Conservation (phyloP, 148 eudicot genomes). For the Rhododendron molle region DNA sequence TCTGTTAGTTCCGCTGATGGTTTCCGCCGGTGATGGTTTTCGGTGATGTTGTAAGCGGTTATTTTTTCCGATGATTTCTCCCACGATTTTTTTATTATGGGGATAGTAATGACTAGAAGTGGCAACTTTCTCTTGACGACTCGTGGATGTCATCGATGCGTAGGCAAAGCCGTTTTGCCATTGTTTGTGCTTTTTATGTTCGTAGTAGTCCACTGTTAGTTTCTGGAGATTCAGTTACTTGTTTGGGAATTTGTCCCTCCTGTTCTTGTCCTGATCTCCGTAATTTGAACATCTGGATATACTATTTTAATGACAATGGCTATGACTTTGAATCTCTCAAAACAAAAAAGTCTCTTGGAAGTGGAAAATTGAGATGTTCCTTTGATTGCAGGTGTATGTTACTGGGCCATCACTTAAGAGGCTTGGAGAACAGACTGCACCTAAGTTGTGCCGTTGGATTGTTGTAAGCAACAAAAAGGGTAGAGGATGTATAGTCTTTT, state of each 20-base stretch:
- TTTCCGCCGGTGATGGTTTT: background rate
- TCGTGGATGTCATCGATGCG: background rate
- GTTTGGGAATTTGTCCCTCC: background rate
- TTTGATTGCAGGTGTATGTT: slow-evolving; percentile 77
- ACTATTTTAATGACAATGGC: background rate
- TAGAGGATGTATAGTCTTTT: slow-evolving; percentile 32
- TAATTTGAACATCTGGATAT: background rate
- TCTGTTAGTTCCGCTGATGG: too few relatives aligned
- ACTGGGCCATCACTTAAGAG: slow-evolving; percentile 84
- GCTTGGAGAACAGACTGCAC: slow-evolving; percentile 86
- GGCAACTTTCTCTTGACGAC: background rate
- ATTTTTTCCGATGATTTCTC: background rate
- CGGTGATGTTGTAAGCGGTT: background rate
- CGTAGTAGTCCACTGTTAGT: background rate
- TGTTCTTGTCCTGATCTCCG: background rate
- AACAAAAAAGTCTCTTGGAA: background rate
- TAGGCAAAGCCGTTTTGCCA: background rate
- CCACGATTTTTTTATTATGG: background rate
- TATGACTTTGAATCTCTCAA: background rate
- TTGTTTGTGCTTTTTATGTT: background rate
- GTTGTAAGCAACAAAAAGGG: slow-evolving; percentile 36
- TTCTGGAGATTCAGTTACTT: background rate
- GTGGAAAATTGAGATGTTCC: background rate
- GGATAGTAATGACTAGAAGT: background rate
- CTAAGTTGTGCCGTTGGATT: slow-evolving; percentile 85